Evolutionary conservation across 306 rosid species (phyloP).

Genomic region (Medicago arabica): DNA sequence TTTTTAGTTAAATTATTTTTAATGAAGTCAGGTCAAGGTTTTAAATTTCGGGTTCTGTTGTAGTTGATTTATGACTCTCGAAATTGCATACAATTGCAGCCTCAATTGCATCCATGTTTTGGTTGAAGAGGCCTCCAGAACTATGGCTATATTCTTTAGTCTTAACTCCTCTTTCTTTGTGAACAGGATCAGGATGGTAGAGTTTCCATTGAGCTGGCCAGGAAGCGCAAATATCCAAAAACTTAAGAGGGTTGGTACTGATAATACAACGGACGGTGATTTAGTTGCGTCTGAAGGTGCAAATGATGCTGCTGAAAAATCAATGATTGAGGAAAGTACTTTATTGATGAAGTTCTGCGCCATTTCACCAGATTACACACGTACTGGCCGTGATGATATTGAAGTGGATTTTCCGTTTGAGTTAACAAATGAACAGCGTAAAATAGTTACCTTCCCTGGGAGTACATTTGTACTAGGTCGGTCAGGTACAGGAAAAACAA

Average conservation of each 20-base stretch:
- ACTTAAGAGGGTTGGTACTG: constrained; percentile 23
- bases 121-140: no score
- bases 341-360: constrained; percentile 71
- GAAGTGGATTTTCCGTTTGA: constrained; percentile 68
- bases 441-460: constrained; percentile 48
- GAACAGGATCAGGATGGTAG: constrained; percentile 42
- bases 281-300: constrained; percentile 38
- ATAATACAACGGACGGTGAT: constrained; percentile 25
- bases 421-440: constrained; percentile 58
- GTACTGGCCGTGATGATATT: constrained; percentile 44
- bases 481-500: constrained; percentile 83
- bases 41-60: background rate
- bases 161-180: background rate
- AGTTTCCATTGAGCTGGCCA: constrained; percentile 62
- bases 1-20: constrained; percentile 6
- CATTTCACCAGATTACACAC: constrained; percentile 52
- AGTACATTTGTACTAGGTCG: constrained; percentile 74
- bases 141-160: no score
- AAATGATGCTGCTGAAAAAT: constrained; percentile 54
- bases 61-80: no score
- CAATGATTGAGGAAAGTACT: constrained; percentile 63
- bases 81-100: no score
- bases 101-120: no score
- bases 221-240: constrained; percentile 42
- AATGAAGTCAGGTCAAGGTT: no score